A percentile compares a stretch with the other conserved stretches of the same genome.
Evolutionary conservation across 768 basidiomycete species (phyloP).

Genomic region (Termitomyces sp.): DNA sequence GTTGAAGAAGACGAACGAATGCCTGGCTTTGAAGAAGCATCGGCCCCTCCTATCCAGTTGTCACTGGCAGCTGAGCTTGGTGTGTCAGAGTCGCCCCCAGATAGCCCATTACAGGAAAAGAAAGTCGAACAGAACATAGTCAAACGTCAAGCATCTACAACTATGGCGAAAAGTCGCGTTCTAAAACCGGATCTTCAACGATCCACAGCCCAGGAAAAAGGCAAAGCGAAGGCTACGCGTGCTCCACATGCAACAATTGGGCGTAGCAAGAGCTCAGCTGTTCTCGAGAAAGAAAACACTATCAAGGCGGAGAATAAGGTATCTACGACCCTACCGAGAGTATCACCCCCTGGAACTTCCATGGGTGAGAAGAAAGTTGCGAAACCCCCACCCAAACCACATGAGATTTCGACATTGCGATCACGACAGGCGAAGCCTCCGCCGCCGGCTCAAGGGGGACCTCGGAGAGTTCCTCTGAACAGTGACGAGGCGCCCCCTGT

Average conservation of each 20-base stretch:
- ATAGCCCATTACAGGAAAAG: conserved; percentile 54
- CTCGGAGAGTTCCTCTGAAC: conserved; percentile 64
- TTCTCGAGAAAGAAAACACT: conserved; percentile 28
- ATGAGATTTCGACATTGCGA: conserved; percentile 16
- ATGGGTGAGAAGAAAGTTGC: conserved; percentile 14
- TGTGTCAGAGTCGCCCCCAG: conserved; percentile 37
- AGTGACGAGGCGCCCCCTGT: conserved; percentile 59
- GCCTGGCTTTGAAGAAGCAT: conserved; percentile 20
- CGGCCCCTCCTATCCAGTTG: conserved; percentile 20
- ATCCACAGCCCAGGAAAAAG: conserved; percentile 35
- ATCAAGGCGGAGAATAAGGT: not conserved
- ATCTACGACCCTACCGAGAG: conserved; percentile 14
- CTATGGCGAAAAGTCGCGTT: conserved; percentile 21
- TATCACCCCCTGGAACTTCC: conserved; percentile 16
- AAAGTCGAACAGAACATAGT: conserved; percentile 33
- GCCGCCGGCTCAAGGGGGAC: conserved; percentile 38
- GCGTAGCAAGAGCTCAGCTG: conserved; percentile 15
- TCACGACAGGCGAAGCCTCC: conserved; percentile 28
- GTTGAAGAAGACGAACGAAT: conserved; percentile 32
- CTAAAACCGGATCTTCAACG: conserved; percentile 28
- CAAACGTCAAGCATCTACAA: conserved; percentile 5
- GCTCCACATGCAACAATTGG: conserved; percentile 28
- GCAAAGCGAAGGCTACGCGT: conserved; percentile 28
- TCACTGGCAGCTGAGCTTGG: conserved; percentile 46
- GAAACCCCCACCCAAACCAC: conserved; percentile 19